phyloP scores from a whole-genome alignment of 2,329 filamentous ascomycete species.

The Epichloe hybrida region DNA sequence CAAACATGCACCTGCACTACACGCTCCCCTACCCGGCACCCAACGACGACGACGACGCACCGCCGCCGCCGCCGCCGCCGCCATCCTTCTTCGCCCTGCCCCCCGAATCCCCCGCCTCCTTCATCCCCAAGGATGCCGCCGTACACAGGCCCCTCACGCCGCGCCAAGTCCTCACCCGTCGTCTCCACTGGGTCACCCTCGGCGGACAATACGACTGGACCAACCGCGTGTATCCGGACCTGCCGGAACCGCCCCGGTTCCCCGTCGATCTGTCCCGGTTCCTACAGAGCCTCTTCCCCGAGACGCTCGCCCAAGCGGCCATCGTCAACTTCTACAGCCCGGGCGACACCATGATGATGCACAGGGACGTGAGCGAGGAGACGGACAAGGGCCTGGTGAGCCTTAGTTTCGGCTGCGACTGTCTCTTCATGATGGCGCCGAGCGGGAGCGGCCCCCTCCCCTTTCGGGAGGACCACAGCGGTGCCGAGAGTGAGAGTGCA shows the following conservation, averaged over 20 bases:
- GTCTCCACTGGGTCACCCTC: slow-evolving; percentile 85
- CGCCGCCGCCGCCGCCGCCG: background rate
- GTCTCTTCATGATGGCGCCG: slow-evolving; percentile 71
- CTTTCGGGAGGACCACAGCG: slow-evolving; percentile 10
- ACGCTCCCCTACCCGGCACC: slow-evolving; percentile 33
- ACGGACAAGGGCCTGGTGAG: slow-evolving; percentile 71
- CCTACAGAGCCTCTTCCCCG: slow-evolving; percentile 57
- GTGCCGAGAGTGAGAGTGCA: too few species aligned
- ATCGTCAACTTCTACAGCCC: slow-evolving; percentile 91
- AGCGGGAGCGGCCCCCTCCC: slow-evolving; percentile 18
- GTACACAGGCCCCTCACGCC: slow-evolving; percentile 65
- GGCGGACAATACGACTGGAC: slow-evolving; percentile 98
- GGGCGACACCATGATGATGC: slow-evolving; percentile 80
- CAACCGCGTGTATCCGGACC: slow-evolving; percentile 61
- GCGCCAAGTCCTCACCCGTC: slow-evolving; percentile 59
- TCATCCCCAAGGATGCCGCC: slow-evolving; percentile 53
- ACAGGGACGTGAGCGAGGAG: slow-evolving; percentile 85
- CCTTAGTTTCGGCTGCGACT: slow-evolving; percentile 81
- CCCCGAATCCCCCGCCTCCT: slow-evolving; percentile 38
- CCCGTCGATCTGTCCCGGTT: slow-evolving; percentile 59
- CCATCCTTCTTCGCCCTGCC: slow-evolving; percentile 41
- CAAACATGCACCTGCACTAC: slow-evolving; percentile 83
- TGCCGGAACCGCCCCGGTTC: slow-evolving; percentile 51
- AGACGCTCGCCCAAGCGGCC: slow-evolving; percentile 70
- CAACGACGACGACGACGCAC: slow-evolving; percentile 29